Conservation (phyloP, 805 yeast species). For the Metschnikowia baotianmanensis region DNA sequence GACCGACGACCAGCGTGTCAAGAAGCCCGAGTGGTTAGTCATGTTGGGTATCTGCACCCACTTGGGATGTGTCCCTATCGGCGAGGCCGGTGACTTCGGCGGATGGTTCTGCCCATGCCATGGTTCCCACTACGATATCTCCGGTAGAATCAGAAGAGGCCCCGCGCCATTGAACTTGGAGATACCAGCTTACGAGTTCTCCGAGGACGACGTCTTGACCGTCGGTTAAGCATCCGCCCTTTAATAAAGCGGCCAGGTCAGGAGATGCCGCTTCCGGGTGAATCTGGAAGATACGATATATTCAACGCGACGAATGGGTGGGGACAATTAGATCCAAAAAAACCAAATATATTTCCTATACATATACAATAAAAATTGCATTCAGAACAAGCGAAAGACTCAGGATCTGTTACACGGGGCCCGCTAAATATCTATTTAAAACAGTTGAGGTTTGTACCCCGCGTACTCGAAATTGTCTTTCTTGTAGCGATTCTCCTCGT, state of each 20-base stretch:
- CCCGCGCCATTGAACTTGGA: constrained; percentile 99
- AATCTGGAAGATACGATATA: background rate
- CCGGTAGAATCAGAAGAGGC: constrained; percentile 99
- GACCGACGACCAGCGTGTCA: constrained; percentile 87
- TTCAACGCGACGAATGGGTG: constrained; percentile 2
- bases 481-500: constrained; percentile 8
- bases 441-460: constrained; percentile 16
- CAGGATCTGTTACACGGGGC: background rate
- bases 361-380: constrained; percentile 13
- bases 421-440: background rate
- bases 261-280: background rate
- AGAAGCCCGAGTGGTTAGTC: constrained; percentile 96
- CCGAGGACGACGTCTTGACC: constrained; percentile 73
- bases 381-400: constrained; percentile 2
- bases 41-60: constrained; percentile 99
- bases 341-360: constrained; percentile 5
- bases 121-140: constrained; percentile 99
- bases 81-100: constrained; percentile 99
- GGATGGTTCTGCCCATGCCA: constrained; percentile 99
- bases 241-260: background rate
- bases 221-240: constrained; percentile 60
- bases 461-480: constrained; percentile 6
- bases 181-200: constrained; percentile 85
- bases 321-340: background rate
- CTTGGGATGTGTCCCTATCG: constrained; percentile 99